These are phyloP conservation scores for Xanthoconium purpureum DNA, from an alignment of 768 basidiomycete species.

Conservation along the genomic window DNA sequence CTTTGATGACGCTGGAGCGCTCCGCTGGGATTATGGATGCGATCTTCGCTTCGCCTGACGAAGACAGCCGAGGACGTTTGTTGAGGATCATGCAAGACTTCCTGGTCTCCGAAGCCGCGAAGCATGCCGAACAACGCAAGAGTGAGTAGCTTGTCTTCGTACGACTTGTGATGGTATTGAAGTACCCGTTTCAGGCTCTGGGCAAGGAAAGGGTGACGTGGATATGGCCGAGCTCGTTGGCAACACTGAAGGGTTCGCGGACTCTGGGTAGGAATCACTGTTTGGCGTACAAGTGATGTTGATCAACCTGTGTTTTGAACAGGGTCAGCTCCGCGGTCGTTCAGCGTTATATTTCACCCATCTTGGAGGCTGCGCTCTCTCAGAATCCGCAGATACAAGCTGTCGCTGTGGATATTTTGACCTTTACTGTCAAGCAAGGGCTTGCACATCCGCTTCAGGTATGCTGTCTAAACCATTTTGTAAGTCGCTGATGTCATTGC, in stretches of 20 bases:
- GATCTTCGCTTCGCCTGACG: conserved; percentile 73
- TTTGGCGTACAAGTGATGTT: not conserved
- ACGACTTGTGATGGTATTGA: not conserved
- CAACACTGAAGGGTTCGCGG: conserved; percentile 92
- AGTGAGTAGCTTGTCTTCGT: conserved; percentile 33
- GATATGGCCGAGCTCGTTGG: conserved; percentile 95
- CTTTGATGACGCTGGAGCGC: conserved; percentile 77
- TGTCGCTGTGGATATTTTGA: conserved; percentile 85
- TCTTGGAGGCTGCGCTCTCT: conserved; percentile 79
- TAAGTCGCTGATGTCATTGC: not conserved
- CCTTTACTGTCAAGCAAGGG: conserved; percentile 92
- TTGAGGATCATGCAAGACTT: conserved; percentile 92
- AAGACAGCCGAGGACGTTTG: conserved; percentile 69
- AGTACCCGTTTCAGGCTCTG: conserved; percentile 6
- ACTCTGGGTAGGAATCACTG: conserved; percentile 76
- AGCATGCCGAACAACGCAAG: conserved; percentile 71
- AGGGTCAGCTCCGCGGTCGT: conserved; percentile 94
- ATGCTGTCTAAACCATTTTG: conserved; percentile 17
- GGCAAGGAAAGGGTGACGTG: conserved; percentile 39
- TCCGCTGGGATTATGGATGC: conserved; percentile 87
- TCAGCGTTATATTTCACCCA: conserved; percentile 84
- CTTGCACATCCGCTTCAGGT: conserved; percentile 93
- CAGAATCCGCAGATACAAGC: conserved; percentile 67
- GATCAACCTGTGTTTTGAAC: conserved; percentile 5
- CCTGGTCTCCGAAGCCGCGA: conserved; percentile 75